Percentiles rank a stretch among this genome's conserved stretches.
Conservation (phyloP, 148 eudicot species). For the Polygonum aviculare region DNA sequence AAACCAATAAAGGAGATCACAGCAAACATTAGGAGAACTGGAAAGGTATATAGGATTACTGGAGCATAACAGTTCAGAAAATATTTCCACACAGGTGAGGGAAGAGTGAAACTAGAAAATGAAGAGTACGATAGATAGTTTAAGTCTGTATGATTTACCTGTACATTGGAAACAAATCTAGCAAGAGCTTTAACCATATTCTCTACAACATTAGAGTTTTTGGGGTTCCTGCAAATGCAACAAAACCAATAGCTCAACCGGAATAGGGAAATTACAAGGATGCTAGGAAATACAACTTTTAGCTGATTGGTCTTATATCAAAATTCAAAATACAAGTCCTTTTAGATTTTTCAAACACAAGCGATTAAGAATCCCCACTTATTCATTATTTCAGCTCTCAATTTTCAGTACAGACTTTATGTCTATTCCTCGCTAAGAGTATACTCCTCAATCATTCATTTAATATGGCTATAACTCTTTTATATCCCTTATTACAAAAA, state of each 20-base stretch:
- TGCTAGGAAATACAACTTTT: background rate
- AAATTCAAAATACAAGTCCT: too few relatives aligned
- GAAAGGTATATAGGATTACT: background rate
- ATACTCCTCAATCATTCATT: too few relatives aligned
- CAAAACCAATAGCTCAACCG: background rate
- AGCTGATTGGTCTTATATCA: too few relatives aligned
- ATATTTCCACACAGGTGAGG: background rate
- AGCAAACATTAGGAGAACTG: background rate
- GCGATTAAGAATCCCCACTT: too few relatives aligned
- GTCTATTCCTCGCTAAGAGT: too few relatives aligned
- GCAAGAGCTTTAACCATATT: constrained; percentile 98
- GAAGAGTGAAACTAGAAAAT: background rate
- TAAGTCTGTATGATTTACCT: constrained; percentile 38
- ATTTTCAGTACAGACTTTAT: too few relatives aligned
- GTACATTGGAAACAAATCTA: constrained; percentile 81
- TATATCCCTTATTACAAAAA: too few relatives aligned
- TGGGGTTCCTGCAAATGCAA: constrained; percentile 62
- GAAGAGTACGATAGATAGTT: background rate
- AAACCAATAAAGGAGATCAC: background rate
- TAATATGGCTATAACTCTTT: too few relatives aligned
- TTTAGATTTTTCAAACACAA: too few relatives aligned
- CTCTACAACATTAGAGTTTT: constrained; percentile 89
- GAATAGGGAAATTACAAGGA: background rate
- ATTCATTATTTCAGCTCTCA: too few relatives aligned
- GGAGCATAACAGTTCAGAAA: background rate